Base-by-base conservation (phyloP, 1,284 basidiomycete species). In the Cutaneotrichosporon spelunceum region DNA sequence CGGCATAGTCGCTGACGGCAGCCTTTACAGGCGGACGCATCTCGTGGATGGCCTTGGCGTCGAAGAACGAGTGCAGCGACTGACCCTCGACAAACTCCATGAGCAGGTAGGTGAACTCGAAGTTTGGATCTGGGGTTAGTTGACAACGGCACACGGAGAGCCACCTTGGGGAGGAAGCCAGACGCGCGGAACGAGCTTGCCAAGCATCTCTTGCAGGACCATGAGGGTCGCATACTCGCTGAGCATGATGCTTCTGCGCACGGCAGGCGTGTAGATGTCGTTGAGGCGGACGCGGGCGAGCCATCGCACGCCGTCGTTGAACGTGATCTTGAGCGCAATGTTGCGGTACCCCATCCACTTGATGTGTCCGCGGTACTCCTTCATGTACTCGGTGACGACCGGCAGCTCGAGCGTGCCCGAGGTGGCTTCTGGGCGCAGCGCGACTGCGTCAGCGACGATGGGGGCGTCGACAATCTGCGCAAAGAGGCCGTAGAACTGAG, bases 291-390 rank as follows among this genome's bases (percentile, higher is more conserved):
- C 47, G 16, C 56, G 56, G 1, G 56, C 56, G 34, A 57, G 47
- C 56, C 56, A 57, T 16, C 30, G 23, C 14, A 42, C 56, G 16
- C 56, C 56, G 24, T 57, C 56, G n/a, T 48, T 39, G 34, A 57
- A 57, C 10, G 45, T 39, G 30, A 57, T 21, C 1, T 44, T 47
- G 55, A 56, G 55, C 3, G 55, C 55, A 34, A 56, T 26, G 44
- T 56, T 56, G 23, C 55, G 42, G 44, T 56, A 56, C 8, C 55
- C 55, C 55, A 56, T 56, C 55, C 55, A 56, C 45, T 56, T 56
- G 42, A 56, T n/a, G 3, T 24, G 42, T 4, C 55, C 55, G 11
- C 55, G 55, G 45, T 56, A 56, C 55, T 56, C 55, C 21, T 48
- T 48, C 55, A 45, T 42, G 11, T 3, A 14, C 29, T 29, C 55